Conservation (phyloP, 2,329 filamentous ascomycete species). For the Fusarium camptoceras region DNA sequence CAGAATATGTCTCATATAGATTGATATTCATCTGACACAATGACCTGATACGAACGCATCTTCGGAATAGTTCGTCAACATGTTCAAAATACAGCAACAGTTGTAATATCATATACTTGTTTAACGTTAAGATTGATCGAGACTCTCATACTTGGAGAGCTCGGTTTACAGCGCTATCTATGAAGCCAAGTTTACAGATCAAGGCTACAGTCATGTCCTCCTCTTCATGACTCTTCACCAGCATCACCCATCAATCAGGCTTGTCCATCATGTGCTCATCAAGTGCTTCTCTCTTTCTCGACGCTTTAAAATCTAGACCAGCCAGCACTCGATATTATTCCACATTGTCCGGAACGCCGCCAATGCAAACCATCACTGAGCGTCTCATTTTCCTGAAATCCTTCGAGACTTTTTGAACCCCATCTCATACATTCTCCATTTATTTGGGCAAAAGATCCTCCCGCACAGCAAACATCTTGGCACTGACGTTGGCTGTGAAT, state of each 20-base stretch:
- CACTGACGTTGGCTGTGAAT: conserved; percentile 89
- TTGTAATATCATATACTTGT: conserved; percentile 1
- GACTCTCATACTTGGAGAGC: conserved; percentile 10
- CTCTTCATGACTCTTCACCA: conserved; percentile 27
- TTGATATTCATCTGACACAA: not conserved
- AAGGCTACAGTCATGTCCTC: conserved; percentile 23
- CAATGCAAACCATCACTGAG: conserved; percentile 55
- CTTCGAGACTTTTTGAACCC: conserved; percentile 45
- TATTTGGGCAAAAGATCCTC: conserved; percentile 72
- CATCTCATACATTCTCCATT: conserved; percentile 27
- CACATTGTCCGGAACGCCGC: conserved; percentile 57
- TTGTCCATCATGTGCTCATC: conserved; percentile 42
- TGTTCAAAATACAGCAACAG: not conserved
- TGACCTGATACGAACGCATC: not conserved
- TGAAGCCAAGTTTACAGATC: conserved; percentile 20
- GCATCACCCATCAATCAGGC: conserved; percentile 36
- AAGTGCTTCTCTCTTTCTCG: conserved; percentile 49
- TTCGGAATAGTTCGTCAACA: not conserved
- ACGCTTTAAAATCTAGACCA: conserved; percentile 52
- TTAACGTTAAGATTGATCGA: conserved; percentile 27
- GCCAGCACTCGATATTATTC: conserved; percentile 54
- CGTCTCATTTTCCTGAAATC: conserved; percentile 46
- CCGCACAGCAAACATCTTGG: conserved; percentile 98
- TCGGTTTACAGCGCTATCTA: conserved; percentile 29
- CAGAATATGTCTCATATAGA: conserved; percentile 1